These are phyloP conservation scores for Alternaria brassicicola DNA, from an alignment of 2,329 filamentous ascomycete genomes.

Conservation along the genomic window DNA sequence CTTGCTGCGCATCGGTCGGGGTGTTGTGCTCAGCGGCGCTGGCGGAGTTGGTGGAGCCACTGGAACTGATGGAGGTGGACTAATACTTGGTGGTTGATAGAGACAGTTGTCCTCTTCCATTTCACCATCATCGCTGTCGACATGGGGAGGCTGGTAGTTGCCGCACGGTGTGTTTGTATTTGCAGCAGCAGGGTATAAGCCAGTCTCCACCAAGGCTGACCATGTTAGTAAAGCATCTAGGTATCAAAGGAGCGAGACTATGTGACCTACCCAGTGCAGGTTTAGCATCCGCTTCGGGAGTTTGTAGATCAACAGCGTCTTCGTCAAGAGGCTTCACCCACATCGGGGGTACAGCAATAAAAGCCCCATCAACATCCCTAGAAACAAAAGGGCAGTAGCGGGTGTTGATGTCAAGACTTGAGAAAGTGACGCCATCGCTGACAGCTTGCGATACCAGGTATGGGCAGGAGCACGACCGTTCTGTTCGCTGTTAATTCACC, in stretches of 20 bases:
- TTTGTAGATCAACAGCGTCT: not conserved
- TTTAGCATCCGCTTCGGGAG: not conserved
- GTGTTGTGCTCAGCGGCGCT: not conserved
- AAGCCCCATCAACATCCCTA: not conserved
- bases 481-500: not conserved
- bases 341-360: not conserved
- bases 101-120: not conserved
- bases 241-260: not conserved
- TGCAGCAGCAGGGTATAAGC: not conserved
- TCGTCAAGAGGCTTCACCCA: not conserved
- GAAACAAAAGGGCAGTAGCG: not conserved
- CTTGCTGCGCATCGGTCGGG: not conserved
- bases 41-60: not conserved
- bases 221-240: not conserved
- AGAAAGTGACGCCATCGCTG: not conserved
- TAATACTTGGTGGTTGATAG: not conserved
- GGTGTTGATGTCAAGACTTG: not conserved
- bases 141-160: not conserved
- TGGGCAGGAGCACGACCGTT: not conserved
- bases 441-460: not conserved
- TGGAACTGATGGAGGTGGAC: not conserved
- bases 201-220: not conserved
- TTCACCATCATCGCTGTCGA: not conserved
- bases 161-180: no score
- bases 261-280: not conserved